Base-by-base conservation (phyloP, 2,329 filamentous ascomycete genomes). In the Talaromyces sp. region DNA sequence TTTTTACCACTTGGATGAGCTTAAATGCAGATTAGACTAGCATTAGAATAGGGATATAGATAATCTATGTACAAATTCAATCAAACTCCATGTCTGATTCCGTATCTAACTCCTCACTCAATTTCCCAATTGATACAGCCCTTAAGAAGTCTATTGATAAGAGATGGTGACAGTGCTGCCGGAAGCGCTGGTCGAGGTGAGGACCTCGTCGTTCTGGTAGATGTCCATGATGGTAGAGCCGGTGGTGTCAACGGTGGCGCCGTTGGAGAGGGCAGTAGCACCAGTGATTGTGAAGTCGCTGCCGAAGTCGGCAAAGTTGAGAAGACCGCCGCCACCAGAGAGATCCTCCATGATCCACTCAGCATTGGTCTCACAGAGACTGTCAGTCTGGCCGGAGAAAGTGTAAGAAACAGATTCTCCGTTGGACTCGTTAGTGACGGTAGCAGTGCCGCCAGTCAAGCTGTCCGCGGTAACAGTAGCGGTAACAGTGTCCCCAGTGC, bases 281-380 rank as follows among this genome's bases (percentile, higher is more conserved):
- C 75, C 75, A 14, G 67, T 72, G 64, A 78, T 77, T 16, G 63
- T 73, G 16, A 84, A 76, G 23, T 63, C 76, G 7, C 71, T 76
- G 16, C 77, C 77, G 62, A 84, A 84, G 68, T 83, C 69, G 33
- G 76, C 80, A 57, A 84, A 75, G 0, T 76, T 68, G 5, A 84
- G 79, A 58, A 81, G 74, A 1, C 68, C 66, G 42, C 66, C 64
- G 46, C 74, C 72, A 2, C 70, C 66, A 64, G 77, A 71, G 65
- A 82, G 83, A 64, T 84, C 82, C 75, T 87, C 84, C n/a, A 87
- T 83, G 67, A 87, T 86, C 84, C 84, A 87, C 70, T 87, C 85
- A 14, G 83, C 85, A 65, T 86, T 86, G 67, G 80, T 80, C 69
- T 84, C 77, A 68, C 80, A 83, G 21, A 86, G 78, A 2, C 70